Evolutionary conservation across 257 asterid species (phyloP).

Genomic region (Nicotiana benthamiana): DNA sequence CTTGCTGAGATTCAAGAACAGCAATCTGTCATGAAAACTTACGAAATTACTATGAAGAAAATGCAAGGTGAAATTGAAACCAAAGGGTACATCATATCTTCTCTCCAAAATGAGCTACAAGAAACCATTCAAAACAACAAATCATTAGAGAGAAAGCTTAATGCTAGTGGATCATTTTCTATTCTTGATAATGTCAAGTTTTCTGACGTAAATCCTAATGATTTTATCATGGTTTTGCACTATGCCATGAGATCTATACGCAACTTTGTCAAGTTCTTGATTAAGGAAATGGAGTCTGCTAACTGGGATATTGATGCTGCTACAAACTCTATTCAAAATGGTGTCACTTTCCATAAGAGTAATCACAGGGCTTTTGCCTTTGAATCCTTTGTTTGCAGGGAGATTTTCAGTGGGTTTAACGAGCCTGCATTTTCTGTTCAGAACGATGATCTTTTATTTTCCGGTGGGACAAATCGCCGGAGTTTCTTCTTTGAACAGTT

Average conservation of each 20-base stretch:
- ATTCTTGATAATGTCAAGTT: slow-evolving; percentile 54
- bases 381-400: slow-evolving; percentile 79
- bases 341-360: slow-evolving; percentile 30
- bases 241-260: slow-evolving; percentile 61
- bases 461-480: slow-evolving; percentile 26
- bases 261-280: slow-evolving; percentile 54
- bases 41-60: slow-evolving; percentile 91
- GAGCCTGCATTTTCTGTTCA: slow-evolving; percentile 27
- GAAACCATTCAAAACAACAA: slow-evolving; percentile 33
- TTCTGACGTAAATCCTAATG: slow-evolving; percentile 40
- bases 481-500: slow-evolving; percentile 52
- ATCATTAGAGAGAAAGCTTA: slow-evolving; percentile 54
- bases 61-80: slow-evolving; percentile 65
- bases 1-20: slow-evolving; percentile 95
- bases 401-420: slow-evolving; percentile 55
- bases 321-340: slow-evolving; percentile 47
- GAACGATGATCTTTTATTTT: slow-evolving; percentile 14
- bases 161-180: slow-evolving; percentile 74
- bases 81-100: slow-evolving; percentile 27
- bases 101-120: slow-evolving; percentile 20
- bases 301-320: slow-evolving; percentile 88
- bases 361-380: slow-evolving; percentile 65
- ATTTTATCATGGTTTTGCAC: slow-evolving; percentile 60
- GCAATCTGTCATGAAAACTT: slow-evolving; percentile 87
- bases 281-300: slow-evolving; percentile 70